A percentile compares a stretch with the other conserved stretches of the same genome.
phyloP scores from a whole-genome alignment of 1,139 yeast genomes.

The Hyphopichia fennica region DNA sequence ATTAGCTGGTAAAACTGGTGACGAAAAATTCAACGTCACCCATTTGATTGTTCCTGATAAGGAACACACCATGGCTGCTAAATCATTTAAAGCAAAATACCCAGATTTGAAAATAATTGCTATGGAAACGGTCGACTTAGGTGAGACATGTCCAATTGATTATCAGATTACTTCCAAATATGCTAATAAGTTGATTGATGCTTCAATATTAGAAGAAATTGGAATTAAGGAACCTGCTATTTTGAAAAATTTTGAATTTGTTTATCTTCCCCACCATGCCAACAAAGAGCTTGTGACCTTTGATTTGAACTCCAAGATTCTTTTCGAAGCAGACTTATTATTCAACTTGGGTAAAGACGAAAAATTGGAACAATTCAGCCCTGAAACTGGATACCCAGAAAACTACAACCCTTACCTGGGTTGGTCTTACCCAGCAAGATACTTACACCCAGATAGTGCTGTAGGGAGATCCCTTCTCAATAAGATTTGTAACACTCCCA shows the following conservation, averaged over 20 bases:
- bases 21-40: conserved; percentile 31
- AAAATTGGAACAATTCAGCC: conserved; percentile 24
- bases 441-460: conserved; percentile 37
- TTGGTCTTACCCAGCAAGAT: conserved; percentile 33
- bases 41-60: conserved; percentile 52
- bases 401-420: conserved; percentile 43
- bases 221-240: conserved; percentile 29
- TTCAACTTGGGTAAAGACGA: conserved; percentile 44
- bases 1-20: conserved; percentile 25
- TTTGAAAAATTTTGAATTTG: conserved; percentile 48
- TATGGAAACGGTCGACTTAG: conserved; percentile 37
- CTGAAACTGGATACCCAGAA: conserved; percentile 34
- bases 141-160: conserved; percentile 33
- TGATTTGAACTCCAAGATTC: conserved; percentile 44
- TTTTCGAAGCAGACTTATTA: conserved; percentile 58
- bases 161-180: conserved; percentile 24
- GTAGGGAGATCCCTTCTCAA: conserved; percentile 34
- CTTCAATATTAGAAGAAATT: conserved; percentile 19
- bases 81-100: conserved; percentile 46
- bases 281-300: conserved; percentile 58
- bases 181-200: conserved; percentile 29
- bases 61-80: conserved; percentile 59
- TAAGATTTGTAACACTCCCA: conserved; percentile 18
- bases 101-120: conserved; percentile 55
- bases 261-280: conserved; percentile 52